Evolutionary conservation across 129 eudicot species (phyloP).

Genomic region (Lactuca sativa): DNA sequence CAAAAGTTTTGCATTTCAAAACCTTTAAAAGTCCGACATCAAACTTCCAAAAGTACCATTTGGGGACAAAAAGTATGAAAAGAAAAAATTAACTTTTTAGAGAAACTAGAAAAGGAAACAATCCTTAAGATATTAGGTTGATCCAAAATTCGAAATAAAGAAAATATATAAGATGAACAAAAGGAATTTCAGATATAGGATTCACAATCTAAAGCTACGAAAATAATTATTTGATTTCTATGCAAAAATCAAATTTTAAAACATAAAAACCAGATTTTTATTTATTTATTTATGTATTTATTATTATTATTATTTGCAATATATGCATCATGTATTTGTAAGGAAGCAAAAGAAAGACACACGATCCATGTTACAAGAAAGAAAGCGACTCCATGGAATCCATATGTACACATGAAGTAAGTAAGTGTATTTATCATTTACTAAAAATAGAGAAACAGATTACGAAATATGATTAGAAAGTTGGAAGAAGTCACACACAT

Average conservation of each 20-base stretch:
- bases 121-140: too few species aligned
- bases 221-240: background rate
- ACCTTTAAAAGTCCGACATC: background rate
- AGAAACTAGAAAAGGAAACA: background rate
- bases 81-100: too few species aligned
- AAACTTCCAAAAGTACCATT: background rate
- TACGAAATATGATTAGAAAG: too few species aligned
- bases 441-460: too few species aligned
- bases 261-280: background rate
- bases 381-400: background rate
- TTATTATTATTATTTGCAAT: background rate
- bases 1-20: background rate
- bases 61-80: background rate
- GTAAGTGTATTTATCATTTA: background rate
- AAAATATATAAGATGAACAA: too few species aligned
- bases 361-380: background rate
- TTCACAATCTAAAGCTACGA: too few species aligned
- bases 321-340: constrained; percentile 1
- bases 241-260: background rate
- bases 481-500: too few species aligned
- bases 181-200: too few species aligned
- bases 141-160: too few species aligned
- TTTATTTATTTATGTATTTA: too few species aligned
- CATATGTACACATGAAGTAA: background rate
- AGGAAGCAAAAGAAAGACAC: background rate